These are phyloP conservation scores for Malus hybrid DNA, from an alignment of 331 rosid genomes.

Conservation along the genomic window DNA sequence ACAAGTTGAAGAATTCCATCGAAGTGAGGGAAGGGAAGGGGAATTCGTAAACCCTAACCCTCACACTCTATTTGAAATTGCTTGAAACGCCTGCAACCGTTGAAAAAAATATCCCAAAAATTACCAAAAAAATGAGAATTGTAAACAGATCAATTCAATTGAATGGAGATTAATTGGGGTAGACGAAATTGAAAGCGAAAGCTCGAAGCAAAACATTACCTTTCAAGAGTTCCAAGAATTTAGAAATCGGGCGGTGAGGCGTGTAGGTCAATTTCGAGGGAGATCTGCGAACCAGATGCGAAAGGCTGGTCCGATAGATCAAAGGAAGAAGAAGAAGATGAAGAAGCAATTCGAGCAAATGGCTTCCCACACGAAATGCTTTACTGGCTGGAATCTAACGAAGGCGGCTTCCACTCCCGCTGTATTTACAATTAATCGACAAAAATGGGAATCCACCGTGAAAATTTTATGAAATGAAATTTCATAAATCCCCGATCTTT, in stretches of 20 bases:
- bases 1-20: neutral
- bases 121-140: neutral
- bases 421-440: neutral
- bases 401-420: constrained; percentile 31
- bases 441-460: neutral
- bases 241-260: neutral
- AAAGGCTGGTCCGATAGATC: neutral
- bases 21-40: neutral
- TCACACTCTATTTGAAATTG: neutral
- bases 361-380: constrained; percentile 9
- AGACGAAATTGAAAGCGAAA: neutral
- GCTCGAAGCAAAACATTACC: neutral
- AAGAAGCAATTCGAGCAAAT: neutral
- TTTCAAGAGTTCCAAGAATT: neutral
- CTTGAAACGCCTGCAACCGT: neutral
- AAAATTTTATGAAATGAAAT: neutral
- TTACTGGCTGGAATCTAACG: constrained; percentile 29
- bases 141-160: neutral
- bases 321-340: neutral
- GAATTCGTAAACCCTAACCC: constrained; percentile 7
- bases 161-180: neutral
- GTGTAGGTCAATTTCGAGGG: neutral
- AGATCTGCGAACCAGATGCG: constrained; percentile 26
- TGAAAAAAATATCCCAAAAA: neutral
- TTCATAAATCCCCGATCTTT: too few species aligned